Conservation (phyloP, 2,329 filamentous ascomycete genomes). For the Cercospora sp. region DNA sequence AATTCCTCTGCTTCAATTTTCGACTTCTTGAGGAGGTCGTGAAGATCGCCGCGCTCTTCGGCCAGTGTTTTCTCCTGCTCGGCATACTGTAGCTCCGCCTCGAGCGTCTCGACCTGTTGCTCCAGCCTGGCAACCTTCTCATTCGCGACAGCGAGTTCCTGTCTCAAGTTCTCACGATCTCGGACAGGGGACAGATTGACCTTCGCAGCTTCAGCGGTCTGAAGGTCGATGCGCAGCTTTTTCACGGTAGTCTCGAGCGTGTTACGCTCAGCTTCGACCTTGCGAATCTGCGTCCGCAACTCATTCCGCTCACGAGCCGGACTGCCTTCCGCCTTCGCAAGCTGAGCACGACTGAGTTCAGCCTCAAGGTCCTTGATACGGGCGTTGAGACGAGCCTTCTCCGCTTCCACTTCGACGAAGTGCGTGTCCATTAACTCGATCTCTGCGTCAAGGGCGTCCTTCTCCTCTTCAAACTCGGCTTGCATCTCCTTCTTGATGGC, state of each 20-base stretch:
- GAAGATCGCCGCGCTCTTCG: slow-evolving; percentile 61
- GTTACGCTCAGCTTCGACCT: slow-evolving; percentile 37
- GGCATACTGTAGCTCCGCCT: slow-evolving; percentile 59
- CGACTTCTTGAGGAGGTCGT: slow-evolving; percentile 61
- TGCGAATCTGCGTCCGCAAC: slow-evolving; percentile 36
- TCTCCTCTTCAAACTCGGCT: slow-evolving; percentile 35
- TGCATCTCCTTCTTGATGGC: slow-evolving; percentile 56
- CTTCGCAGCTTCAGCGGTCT: slow-evolving; percentile 33
- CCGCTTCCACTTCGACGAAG: slow-evolving; percentile 45
- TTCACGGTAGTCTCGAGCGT: slow-evolving; percentile 39
- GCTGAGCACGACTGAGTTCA: slow-evolving; percentile 38
- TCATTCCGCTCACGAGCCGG: slow-evolving; percentile 41
- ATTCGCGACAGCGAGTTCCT: slow-evolving; percentile 41
- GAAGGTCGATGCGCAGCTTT: slow-evolving; percentile 41
- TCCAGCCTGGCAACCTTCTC: slow-evolving; percentile 48
- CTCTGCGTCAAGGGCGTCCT: slow-evolving; percentile 59
- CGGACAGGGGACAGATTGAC: slow-evolving; percentile 36
- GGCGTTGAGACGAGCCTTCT: slow-evolving; percentile 61
- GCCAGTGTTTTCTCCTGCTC: slow-evolving; percentile 53
- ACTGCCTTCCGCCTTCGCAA: slow-evolving; percentile 43
- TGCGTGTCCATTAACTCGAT: slow-evolving; percentile 50
- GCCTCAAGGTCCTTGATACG: slow-evolving; percentile 50
- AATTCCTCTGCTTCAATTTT: slow-evolving; percentile 58
- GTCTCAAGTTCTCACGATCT: slow-evolving; percentile 39
- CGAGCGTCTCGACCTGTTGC: slow-evolving; percentile 57